phyloP scores from a whole-genome alignment of 164 flowering plant genomes.

The Euptelea pleiosperma region DNA sequence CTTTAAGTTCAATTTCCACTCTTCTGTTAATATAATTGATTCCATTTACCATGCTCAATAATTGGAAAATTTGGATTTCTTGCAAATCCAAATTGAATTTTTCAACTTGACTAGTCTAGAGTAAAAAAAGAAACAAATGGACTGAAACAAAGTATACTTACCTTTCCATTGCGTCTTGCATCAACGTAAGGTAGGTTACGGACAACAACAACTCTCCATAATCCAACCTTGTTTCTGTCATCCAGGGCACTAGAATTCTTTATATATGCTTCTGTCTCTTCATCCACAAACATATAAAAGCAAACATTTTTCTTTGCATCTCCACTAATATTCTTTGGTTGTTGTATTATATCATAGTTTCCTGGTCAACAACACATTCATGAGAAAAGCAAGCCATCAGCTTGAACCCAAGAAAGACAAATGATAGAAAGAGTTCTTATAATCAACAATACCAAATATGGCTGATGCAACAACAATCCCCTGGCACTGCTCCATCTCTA shows the following conservation, averaged over 20 bases:
- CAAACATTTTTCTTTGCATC: constrained; percentile 51
- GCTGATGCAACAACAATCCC: constrained; percentile 94
- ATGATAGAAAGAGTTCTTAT: not conserved
- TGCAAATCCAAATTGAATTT: too few species aligned
- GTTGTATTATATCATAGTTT: constrained; percentile 80
- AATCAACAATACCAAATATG: constrained; percentile 63
- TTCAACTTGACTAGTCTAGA: too few species aligned
- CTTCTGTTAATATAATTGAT: too few species aligned
- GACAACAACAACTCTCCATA: constrained; percentile 87
- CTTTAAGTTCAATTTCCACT: too few species aligned
- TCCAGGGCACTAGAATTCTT: constrained; percentile 54
- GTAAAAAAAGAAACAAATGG: not conserved
- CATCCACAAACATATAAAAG: constrained; percentile 92
- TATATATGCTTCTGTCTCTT: constrained; percentile 76
- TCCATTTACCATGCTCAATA: too few species aligned
- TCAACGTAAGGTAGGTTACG: constrained; percentile 75
- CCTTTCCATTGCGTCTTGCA: constrained; percentile 95
- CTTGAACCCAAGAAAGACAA: constrained; percentile 6
- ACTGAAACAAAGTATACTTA: constrained; percentile 20
- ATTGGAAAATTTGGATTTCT: too few species aligned
- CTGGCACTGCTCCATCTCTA: constrained; percentile 77
- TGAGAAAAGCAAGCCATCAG: constrained; percentile 7
- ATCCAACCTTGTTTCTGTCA: constrained; percentile 53
- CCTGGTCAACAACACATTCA: constrained; percentile 35
- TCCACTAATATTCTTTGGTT: constrained; percentile 74